A percentile compares a stretch with the other conserved stretches of the same genome.
phyloP scores from a whole-genome alignment of 1,284 basidiomycete species.

The Ganoderma lucidum region DNA sequence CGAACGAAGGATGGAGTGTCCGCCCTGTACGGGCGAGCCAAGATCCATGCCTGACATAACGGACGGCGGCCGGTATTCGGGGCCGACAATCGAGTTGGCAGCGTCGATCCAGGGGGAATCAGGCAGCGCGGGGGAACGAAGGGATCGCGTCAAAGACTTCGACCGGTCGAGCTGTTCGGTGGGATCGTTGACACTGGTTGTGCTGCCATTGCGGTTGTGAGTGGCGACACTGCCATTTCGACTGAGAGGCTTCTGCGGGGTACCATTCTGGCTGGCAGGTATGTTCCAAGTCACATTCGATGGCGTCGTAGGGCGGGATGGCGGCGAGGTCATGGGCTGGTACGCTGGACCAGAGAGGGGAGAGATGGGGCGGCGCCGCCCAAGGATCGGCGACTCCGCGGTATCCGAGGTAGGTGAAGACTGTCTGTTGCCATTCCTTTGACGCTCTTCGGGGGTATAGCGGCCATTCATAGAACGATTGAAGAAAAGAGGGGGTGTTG shows the following conservation, averaged over 20 bases:
- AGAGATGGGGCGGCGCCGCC: slow-evolving; percentile 69
- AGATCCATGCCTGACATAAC: slow-evolving; percentile 61
- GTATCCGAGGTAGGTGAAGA: slow-evolving; percentile 43
- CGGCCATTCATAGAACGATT: slow-evolving; percentile 68
- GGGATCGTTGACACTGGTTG: slow-evolving; percentile 40
- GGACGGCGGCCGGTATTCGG: slow-evolving; percentile 54
- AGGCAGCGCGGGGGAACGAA: slow-evolving; percentile 64
- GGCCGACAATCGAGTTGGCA: slow-evolving; percentile 36
- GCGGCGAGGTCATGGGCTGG: slow-evolving; percentile 55
- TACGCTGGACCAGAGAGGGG: slow-evolving; percentile 67
- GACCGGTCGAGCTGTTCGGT: slow-evolving; percentile 45
- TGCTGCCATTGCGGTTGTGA: slow-evolving; percentile 67
- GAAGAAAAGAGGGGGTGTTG: slow-evolving; percentile 58
- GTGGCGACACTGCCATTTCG: slow-evolving; percentile 46
- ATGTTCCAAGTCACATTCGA: slow-evolving; percentile 72
- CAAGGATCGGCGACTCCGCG: slow-evolving; percentile 56
- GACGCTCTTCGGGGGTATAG: slow-evolving; percentile 60
- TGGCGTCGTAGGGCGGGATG: slow-evolving; percentile 57
- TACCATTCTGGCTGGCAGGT: slow-evolving; percentile 31
- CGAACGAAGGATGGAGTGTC: slow-evolving; percentile 58
- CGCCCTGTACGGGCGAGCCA: slow-evolving; percentile 53
- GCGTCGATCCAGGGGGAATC: slow-evolving; percentile 62
- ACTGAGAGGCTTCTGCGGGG: slow-evolving; percentile 35
- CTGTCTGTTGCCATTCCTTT: slow-evolving; percentile 37
- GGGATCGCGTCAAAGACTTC: slow-evolving; percentile 52